These are phyloP conservation scores for Acrocalymma vagum DNA, from an alignment of 2,329 filamentous ascomycete genomes.

Conservation along the genomic window DNA sequence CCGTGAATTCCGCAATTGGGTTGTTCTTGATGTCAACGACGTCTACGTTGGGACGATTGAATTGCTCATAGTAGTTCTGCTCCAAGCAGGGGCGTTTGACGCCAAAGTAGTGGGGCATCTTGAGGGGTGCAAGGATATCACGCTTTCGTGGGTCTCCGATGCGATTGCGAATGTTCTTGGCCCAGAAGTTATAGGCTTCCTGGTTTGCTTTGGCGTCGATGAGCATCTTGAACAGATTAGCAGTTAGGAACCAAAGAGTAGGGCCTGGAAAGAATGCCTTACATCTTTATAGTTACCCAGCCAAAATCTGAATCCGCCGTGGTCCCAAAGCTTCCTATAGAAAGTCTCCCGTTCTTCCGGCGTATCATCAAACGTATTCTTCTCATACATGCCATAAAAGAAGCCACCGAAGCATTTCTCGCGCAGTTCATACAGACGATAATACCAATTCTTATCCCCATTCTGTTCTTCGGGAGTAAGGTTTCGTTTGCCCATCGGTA, in stretches of 20 bases:
- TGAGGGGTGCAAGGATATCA: constrained; percentile 48
- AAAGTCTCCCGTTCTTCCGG: constrained; percentile 47
- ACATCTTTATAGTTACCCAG: constrained; percentile 41
- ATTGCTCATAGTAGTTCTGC: constrained; percentile 51
- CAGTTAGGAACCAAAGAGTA: too few species aligned
- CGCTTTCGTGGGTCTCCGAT: constrained; percentile 49
- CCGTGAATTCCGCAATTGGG: constrained; percentile 37
- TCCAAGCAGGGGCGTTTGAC: constrained; percentile 51
- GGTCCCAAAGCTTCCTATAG: constrained; percentile 47
- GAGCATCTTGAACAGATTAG: too few species aligned
- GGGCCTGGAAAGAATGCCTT: too few species aligned
- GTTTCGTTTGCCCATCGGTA: constrained; percentile 64
- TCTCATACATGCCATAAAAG: constrained; percentile 60
- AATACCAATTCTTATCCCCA: constrained; percentile 39
- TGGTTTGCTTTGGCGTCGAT: constrained; percentile 45
- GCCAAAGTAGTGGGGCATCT: constrained; percentile 48
- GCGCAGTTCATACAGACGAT: constrained; percentile 54
- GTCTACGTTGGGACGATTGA: constrained; percentile 47
- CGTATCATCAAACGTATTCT: constrained; percentile 56
- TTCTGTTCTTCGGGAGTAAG: constrained; percentile 60
- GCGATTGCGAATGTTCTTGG: constrained; percentile 43
- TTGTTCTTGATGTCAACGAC: constrained; percentile 46
- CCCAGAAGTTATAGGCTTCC: constrained; percentile 53
- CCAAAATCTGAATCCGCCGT: constrained; percentile 37
- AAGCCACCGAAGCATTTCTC: constrained; percentile 63